These are phyloP conservation scores for Phytopythium cucurbitacearum DNA, from an alignment of 352 stramenopile genomes.

Conservation along the genomic window DNA sequence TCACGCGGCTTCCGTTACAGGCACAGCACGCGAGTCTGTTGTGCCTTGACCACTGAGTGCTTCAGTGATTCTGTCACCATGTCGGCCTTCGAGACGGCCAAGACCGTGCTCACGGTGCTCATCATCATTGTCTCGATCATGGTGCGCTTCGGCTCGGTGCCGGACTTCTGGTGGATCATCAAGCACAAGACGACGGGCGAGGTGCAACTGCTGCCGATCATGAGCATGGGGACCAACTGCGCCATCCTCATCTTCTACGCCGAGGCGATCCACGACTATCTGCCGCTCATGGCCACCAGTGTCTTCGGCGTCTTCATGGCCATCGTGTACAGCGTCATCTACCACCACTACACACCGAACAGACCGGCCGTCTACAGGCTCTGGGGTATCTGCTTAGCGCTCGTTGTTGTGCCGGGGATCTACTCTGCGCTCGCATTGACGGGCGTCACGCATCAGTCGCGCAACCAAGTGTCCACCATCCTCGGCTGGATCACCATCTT, in stretches of 20 bases:
- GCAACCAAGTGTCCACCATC: constrained; percentile 8
- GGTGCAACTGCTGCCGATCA: constrained; percentile 6
- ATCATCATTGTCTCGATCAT: constrained; percentile 23
- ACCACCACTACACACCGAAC: constrained; percentile 11
- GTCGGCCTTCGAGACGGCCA: constrained; percentile 11
- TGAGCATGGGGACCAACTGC: constrained; percentile 7
- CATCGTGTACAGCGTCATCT: constrained; percentile 9
- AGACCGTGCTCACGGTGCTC: constrained; percentile 15
- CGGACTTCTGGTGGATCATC: constrained; percentile 15
- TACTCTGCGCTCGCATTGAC: neutral
- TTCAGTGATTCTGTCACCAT: neutral
- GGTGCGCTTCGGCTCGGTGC: constrained; percentile 19
- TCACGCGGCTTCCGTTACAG: constrained; percentile 1
- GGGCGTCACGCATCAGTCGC: constrained; percentile 8
- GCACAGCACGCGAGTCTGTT: neutral
- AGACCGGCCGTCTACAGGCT: constrained; percentile 9
- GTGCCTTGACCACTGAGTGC: neutral
- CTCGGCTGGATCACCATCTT: constrained; percentile 10
- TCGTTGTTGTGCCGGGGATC: neutral
- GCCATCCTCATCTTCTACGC: constrained; percentile 10
- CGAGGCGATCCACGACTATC: constrained; percentile 7
- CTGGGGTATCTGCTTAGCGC: constrained; percentile 2
- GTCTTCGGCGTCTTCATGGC: constrained; percentile 6
- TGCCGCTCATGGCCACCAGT: constrained; percentile 13
- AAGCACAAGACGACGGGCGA: constrained; percentile 10